Conservation (phyloP, 768 basidiomycete genomes). For the Hortiboletus flavorubellus region DNA sequence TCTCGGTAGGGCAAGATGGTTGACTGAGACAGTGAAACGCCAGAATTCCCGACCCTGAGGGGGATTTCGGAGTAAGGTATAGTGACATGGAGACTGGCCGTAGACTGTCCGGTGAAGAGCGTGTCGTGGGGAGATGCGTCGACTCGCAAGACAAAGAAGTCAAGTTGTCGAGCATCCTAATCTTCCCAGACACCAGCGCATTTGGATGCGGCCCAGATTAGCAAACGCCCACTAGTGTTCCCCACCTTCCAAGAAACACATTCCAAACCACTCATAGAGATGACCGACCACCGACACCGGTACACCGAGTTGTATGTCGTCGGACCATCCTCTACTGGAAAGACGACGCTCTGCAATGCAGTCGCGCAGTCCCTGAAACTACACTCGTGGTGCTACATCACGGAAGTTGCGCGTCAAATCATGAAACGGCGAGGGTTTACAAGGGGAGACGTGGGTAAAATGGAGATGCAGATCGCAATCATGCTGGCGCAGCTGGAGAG, state of each 20-base stretch:
- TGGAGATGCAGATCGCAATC: constrained; percentile 64
- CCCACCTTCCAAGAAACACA: constrained; percentile 16
- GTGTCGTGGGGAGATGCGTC: neutral
- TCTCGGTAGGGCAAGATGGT: constrained; percentile 26
- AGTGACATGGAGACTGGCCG: constrained; percentile 13
- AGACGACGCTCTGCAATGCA: constrained; percentile 61
- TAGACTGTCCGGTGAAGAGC: neutral
- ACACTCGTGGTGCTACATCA: constrained; percentile 41
- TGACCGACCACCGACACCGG: constrained; percentile 13
- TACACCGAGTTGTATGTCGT: constrained; percentile 40
- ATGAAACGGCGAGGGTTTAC: constrained; percentile 54
- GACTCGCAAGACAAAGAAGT: neutral
- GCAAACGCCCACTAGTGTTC: constrained; percentile 9
- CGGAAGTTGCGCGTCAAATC: constrained; percentile 58
- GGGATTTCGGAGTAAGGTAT: constrained; percentile 38
- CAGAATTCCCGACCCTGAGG: constrained; percentile 50
- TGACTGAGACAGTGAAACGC: constrained; percentile 41
- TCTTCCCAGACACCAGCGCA: constrained; percentile 3
- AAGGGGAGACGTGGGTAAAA: constrained; percentile 43
- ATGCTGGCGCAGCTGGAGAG: constrained; percentile 51
- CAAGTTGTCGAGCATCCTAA: neutral
- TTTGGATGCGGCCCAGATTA: constrained; percentile 12
- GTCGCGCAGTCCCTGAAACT: constrained; percentile 43
- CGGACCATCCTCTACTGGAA: constrained; percentile 65
- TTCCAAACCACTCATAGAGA: constrained; percentile 7